A percentile compares a stretch with the other conserved stretches of the same genome.
phyloP scores from a whole-genome alignment of 257 asterid species.

The Solanum pennellii region DNA sequence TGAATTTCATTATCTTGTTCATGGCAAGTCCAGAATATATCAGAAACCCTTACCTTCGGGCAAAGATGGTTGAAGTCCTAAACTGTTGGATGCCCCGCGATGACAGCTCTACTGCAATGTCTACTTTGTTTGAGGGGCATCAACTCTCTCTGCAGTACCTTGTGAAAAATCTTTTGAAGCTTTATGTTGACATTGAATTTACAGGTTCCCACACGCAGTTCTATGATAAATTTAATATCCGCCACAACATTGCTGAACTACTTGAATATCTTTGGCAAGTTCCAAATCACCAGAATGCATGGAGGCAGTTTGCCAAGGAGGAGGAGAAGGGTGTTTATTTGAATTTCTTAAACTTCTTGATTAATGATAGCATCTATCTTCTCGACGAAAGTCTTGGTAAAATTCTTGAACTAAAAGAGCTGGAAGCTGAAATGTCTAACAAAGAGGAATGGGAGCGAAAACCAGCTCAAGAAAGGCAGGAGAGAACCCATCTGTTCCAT shows the following conservation, averaged over 20 bases:
- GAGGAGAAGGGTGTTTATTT: slow-evolving; percentile 96
- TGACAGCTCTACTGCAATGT: slow-evolving; percentile 79
- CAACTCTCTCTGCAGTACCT: slow-evolving; percentile 77
- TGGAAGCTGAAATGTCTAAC: slow-evolving; percentile 97
- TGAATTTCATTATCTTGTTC: slow-evolving; percentile 97
- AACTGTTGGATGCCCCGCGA: slow-evolving; percentile 94
- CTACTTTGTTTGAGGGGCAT: slow-evolving; percentile 84
- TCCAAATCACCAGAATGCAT: slow-evolving; percentile 92
- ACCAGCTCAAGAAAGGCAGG: slow-evolving; percentile 92
- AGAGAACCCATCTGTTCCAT: slow-evolving; percentile 82
- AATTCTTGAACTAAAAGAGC: slow-evolving; percentile 84
- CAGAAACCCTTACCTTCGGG: slow-evolving; percentile 86
- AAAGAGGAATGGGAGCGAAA: slow-evolving; percentile 83
- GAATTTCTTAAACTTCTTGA: slow-evolving; percentile 80
- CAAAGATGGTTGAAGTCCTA: slow-evolving; percentile 98
- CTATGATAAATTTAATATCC: slow-evolving; percentile 97
- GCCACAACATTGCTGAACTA: slow-evolving; percentile 95
- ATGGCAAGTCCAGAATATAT: slow-evolving; percentile 93
- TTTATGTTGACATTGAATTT: slow-evolving; percentile 94
- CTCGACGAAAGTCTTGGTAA: slow-evolving; percentile 95
- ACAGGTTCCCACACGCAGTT: slow-evolving; percentile 99
- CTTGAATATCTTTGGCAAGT: slow-evolving; percentile 97
- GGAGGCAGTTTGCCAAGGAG: slow-evolving; percentile 97
- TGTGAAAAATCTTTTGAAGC: slow-evolving; percentile 82
- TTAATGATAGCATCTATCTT: slow-evolving; percentile 91